phyloP scores from a whole-genome alignment of 768 basidiomycete genomes.

The Tricholoma sp. region DNA sequence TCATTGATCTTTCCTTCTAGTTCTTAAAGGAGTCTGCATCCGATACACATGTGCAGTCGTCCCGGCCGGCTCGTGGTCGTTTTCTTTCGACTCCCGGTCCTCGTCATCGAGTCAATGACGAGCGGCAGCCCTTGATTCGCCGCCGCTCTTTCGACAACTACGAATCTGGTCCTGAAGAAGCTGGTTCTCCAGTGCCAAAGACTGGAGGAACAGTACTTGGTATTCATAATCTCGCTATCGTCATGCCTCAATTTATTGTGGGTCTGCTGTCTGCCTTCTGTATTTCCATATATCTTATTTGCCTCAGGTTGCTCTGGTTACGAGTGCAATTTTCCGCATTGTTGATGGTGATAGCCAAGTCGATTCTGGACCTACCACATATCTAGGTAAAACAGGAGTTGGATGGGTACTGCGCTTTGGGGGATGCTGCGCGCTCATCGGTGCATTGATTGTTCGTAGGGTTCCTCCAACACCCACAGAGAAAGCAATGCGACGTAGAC shows the following conservation, averaged over 20 bases:
- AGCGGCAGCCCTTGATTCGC: constrained; percentile 57
- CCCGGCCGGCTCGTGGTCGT: constrained; percentile 47
- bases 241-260: constrained; percentile 91
- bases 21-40: constrained; percentile 58
- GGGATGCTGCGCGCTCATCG: constrained; percentile 80
- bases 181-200: constrained; percentile 38
- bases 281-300: constrained; percentile 8
- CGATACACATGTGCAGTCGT: constrained; percentile 15
- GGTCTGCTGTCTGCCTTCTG: constrained; percentile 24
- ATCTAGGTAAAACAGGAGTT: constrained; percentile 83
- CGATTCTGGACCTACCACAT: constrained; percentile 46
- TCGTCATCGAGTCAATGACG: constrained; percentile 30
- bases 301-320: constrained; percentile 76
- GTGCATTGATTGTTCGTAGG: constrained; percentile 72
- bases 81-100: constrained; percentile 46
- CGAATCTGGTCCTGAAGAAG: constrained; percentile 29
- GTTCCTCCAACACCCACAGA: constrained; percentile 90
- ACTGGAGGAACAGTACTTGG: constrained; percentile 91
- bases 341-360: constrained; percentile 55
- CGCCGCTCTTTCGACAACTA: constrained; percentile 52
- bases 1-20: constrained; percentile 27
- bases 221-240: constrained; percentile 93
- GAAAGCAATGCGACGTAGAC: constrained; percentile 78
- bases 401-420: constrained; percentile 94
- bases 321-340: constrained; percentile 79